phyloP scores from a whole-genome alignment of 495 filamentous ascomycete species.

The Chaetomidium leptoderma region DNA sequence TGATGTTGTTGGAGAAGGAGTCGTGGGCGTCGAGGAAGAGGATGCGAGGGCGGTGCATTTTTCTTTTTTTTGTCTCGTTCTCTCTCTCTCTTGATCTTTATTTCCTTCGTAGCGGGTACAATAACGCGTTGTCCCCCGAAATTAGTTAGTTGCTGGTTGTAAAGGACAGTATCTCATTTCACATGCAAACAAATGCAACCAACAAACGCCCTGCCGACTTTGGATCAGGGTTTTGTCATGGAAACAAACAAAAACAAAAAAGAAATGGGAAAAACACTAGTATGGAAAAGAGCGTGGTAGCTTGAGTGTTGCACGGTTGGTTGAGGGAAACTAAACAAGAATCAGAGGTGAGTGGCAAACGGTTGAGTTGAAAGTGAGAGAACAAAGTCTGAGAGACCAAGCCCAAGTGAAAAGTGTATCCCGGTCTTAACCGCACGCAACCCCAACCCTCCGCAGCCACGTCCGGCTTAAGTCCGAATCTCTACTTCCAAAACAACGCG shows the following conservation, averaged over 20 bases:
- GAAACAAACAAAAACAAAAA: not conserved
- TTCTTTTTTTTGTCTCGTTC: not conserved
- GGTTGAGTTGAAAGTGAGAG: not conserved
- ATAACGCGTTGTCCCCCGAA: too few relatives aligned
- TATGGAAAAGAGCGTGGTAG: not conserved
- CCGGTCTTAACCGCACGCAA: not conserved
- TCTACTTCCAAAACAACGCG: not conserved
- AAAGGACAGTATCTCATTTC: too few relatives aligned
- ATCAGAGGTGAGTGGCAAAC: not conserved
- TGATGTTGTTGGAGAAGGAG: slow-evolving; percentile 92
- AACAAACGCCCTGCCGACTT: not conserved
- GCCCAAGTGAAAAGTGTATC: not conserved
- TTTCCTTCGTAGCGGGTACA: too few relatives aligned
- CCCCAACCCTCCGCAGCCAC: not conserved
- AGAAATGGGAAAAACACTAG: not conserved
- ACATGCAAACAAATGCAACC: too few relatives aligned
- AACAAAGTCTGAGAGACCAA: not conserved
- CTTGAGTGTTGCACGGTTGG: not conserved
- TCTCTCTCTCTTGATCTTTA: too few relatives aligned
- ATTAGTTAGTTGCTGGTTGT: too few relatives aligned
- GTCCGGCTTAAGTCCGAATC: too few relatives aligned
- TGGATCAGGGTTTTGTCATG: not conserved
- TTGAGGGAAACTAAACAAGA: not conserved
- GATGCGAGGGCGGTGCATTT: slow-evolving; percentile 43
- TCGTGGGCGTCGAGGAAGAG: slow-evolving; percentile 93